These are phyloP conservation scores for Lentinus brumalis DNA, from an alignment of 768 basidiomycete species.

Conservation along the genomic window DNA sequence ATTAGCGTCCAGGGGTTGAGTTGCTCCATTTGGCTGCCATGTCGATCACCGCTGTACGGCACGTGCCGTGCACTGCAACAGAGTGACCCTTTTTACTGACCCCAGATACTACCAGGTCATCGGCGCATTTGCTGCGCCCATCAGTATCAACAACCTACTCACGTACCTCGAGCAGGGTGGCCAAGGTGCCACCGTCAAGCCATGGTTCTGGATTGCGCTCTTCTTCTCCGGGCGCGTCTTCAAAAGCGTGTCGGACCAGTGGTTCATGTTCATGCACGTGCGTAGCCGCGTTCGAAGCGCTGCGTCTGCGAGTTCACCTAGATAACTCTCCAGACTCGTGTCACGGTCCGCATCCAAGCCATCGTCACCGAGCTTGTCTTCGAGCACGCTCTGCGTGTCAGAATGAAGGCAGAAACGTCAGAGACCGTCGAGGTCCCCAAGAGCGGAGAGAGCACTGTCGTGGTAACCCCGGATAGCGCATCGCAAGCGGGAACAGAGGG, in stretches of 20 bases:
- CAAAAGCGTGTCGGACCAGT: conserved; percentile 41
- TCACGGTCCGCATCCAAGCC: conserved; percentile 50
- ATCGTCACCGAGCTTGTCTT: conserved; percentile 56
- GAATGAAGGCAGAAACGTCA: conserved; percentile 50
- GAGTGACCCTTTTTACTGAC: not conserved
- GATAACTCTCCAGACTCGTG: conserved; percentile 36
- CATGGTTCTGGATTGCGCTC: conserved; percentile 50
- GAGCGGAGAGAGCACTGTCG: conserved; percentile 20
- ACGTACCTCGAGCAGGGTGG: conserved; percentile 43
- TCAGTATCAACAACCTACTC: conserved; percentile 42
- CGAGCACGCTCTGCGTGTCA: conserved; percentile 61
- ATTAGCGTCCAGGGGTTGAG: conserved; percentile 19
- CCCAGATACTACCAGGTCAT: conserved; percentile 16
- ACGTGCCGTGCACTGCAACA: not conserved
- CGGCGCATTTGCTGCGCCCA: conserved; percentile 23
- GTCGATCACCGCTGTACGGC: conserved; percentile 26
- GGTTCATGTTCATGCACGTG: conserved; percentile 41
- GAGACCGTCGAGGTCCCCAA: not conserved
- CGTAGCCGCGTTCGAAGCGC: not conserved
- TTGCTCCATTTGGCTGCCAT: conserved; percentile 17
- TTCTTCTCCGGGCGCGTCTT: conserved; percentile 38
- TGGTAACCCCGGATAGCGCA: conserved; percentile 21
- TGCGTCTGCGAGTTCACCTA: not conserved
- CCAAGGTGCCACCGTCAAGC: conserved; percentile 39
- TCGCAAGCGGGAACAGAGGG: conserved; percentile 5